A percentile compares a stretch with the other conserved stretches of the same genome.
Evolutionary conservation across 768 basidiomycete species (phyloP).

Genomic region (Tephrocybe sp.): DNA sequence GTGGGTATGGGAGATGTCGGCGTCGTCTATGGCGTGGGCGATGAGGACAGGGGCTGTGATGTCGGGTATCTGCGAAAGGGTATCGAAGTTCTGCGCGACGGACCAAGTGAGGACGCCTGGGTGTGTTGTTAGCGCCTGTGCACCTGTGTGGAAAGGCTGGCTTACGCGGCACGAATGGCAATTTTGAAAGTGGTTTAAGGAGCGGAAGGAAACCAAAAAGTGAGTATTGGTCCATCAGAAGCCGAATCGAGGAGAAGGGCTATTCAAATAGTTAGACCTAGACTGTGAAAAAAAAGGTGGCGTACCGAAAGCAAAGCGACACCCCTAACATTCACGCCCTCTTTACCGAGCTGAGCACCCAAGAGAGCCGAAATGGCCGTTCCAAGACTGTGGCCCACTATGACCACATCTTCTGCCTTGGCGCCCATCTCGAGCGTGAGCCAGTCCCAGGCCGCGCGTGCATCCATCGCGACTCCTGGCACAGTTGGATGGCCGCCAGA

Average conservation of each 20-base stretch:
- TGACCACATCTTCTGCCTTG: conserved; percentile 46
- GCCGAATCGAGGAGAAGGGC: conserved; percentile 58
- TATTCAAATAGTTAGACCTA: conserved; percentile 5
- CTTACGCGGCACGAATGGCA: conserved; percentile 67
- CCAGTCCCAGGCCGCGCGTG: conserved; percentile 65
- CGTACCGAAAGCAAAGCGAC: conserved; percentile 45
- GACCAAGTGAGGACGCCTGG: conserved; percentile 56
- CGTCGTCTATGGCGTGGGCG: conserved; percentile 73
- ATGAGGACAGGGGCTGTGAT: conserved; percentile 71
- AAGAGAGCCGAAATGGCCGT: conserved; percentile 62
- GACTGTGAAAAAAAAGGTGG: background rate
- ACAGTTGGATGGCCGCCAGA: conserved; percentile 64
- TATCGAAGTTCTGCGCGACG: conserved; percentile 60
- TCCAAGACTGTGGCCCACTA: conserved; percentile 77
- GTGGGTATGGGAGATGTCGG: conserved; percentile 71
- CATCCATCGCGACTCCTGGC: conserved; percentile 57
- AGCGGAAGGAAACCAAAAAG: conserved; percentile 67
- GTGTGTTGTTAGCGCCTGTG: background rate
- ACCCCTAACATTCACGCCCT: conserved; percentile 41
- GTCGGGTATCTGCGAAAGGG: conserved; percentile 54
- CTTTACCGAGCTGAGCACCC: conserved; percentile 45
- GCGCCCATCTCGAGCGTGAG: conserved; percentile 48
- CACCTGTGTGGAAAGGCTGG: conserved; percentile 12
- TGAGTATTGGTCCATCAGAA: conserved; percentile 66
- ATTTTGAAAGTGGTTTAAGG: conserved; percentile 62